Evolutionary conservation across 2,329 filamentous ascomycete species (phyloP).

Genomic region (Aphanocladium album): DNA sequence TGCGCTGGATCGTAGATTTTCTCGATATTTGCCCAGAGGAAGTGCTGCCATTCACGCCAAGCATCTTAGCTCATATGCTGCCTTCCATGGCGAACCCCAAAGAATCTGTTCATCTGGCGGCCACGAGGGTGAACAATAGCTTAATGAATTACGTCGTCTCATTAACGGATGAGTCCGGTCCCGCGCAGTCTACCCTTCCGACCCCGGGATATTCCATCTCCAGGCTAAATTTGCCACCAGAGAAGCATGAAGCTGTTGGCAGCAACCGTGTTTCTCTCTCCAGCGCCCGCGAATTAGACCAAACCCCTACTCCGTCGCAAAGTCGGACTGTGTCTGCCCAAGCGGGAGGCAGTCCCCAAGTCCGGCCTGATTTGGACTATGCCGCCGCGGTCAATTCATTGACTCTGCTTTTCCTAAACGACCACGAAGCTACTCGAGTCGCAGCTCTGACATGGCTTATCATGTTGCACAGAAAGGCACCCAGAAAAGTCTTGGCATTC

Average conservation of each 20-base stretch:
- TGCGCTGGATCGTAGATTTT: constrained; percentile 94
- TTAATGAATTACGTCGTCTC: constrained; percentile 94
- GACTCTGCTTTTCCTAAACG: constrained; percentile 89
- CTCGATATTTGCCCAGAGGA: constrained; percentile 97
- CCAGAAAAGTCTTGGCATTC: constrained; percentile 86
- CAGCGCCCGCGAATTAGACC: constrained; percentile 50
- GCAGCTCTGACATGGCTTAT: constrained; percentile 94
- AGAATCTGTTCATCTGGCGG: constrained; percentile 82
- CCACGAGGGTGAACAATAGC: constrained; percentile 81
- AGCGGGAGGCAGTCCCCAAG: constrained; percentile 35
- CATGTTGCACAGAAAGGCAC: constrained; percentile 94
- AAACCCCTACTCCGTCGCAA: constrained; percentile 47
- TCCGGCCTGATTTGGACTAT: constrained; percentile 80
- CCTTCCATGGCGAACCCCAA: constrained; percentile 91
- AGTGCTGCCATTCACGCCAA: constrained; percentile 89
- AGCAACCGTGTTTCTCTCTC: constrained; percentile 49
- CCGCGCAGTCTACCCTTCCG: constrained; percentile 22
- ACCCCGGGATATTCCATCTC: constrained; percentile 30
- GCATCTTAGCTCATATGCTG: constrained; percentile 83
- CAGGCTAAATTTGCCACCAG: constrained; percentile 39
- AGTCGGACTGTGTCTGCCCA: constrained; percentile 43
- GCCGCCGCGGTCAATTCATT: constrained; percentile 89
- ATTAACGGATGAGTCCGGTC: constrained; percentile 63
- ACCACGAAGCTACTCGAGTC: constrained; percentile 92
- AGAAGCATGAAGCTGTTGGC: constrained; percentile 41